Evolutionary conservation across 495 filamentous ascomycete species (phyloP), one percentile per base, ranked within the genome.

Genomic region (Hyphodiscus hymeniophilus): DNA sequence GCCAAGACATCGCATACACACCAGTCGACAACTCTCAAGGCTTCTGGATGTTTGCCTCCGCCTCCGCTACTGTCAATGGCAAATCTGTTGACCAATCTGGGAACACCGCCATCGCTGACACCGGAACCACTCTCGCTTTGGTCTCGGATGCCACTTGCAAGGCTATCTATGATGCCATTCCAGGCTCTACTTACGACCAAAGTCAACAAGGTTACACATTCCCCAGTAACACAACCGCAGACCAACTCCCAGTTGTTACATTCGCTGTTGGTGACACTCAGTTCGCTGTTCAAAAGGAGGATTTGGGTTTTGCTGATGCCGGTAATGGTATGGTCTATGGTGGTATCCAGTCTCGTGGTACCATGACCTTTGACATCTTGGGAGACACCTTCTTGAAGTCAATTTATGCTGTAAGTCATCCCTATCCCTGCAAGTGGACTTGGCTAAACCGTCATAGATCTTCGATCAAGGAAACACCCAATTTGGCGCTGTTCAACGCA

Each of bases 31-130:
- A 76, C 44, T 77, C 73, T 10, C 61, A 82, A 32, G 85, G 85
- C 18, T 86, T 87, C 65, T 90, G 85, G 85, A 64, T 73, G 64
- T 81, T 90, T 59, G 55, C 71, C 20, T 84, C 79, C 26, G 63
- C 73, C 39, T 78, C 76, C 10, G 74, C 71, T 30, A 73, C 71
- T 3, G 66, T 89, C 39, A 78, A 79, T 54, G 81, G 79, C 53
- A 71, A 80, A 53, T 67, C 68, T 6, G 62, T 85, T 39, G 17
- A 60, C 3, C 71, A 75, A 8, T 58, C 69, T n/a, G 73, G 72
- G 21, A 90, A 88, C 65, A 84, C 68, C n/a, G 83, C 85, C 44
- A 87, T 90, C 48, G 82, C 81, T 38, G 85, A 90, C 62, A 90
- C 85, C 3, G 85, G 84, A 48, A 88, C 84, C 30, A 84, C 83